Conservation (phyloP, 164 flowering plant genomes). For the Houttuynia cordata region DNA sequence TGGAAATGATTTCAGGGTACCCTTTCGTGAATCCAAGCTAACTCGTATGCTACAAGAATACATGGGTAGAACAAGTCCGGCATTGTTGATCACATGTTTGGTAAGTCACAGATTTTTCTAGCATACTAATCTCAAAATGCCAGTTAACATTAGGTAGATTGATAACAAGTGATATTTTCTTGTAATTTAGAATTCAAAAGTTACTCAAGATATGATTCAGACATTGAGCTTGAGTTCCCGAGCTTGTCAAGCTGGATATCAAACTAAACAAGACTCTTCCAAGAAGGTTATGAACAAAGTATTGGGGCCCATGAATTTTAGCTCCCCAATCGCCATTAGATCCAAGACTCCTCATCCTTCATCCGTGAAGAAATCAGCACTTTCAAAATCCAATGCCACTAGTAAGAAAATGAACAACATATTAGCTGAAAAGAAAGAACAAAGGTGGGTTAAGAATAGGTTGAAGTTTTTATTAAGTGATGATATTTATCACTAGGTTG, state of each 20-base stretch:
- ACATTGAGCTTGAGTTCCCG: constrained; percentile 45
- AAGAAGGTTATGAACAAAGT: constrained; percentile 20
- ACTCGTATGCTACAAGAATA: constrained; percentile 61
- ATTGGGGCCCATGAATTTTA: background rate
- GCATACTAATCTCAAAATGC: background rate
- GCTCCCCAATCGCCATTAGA: constrained; percentile 14
- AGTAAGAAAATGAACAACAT: background rate
- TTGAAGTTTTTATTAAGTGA: background rate
- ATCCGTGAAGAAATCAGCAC: constrained; percentile 16
- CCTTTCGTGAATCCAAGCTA: constrained; percentile 64
- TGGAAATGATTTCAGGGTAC: constrained; percentile 39
- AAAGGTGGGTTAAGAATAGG: constrained; percentile 6
- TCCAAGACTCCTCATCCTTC: constrained; percentile 10
- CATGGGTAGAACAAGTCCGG: constrained; percentile 30
- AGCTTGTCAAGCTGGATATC: constrained; percentile 21
- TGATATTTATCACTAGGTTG: background rate
- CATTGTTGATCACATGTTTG: constrained; percentile 54
- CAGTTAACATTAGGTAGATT: background rate
- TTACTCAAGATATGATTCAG: constrained; percentile 52
- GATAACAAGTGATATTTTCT: background rate
- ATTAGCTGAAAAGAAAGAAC: constrained; percentile 1
- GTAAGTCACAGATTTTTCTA: constrained; percentile 19
- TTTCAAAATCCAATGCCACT: background rate
- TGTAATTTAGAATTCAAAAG: constrained; percentile 30
- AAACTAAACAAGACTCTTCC: constrained; percentile 12